Conservation (phyloP, 2,329 filamentous ascomycete species). For the Graphilbum fragrans region DNA sequence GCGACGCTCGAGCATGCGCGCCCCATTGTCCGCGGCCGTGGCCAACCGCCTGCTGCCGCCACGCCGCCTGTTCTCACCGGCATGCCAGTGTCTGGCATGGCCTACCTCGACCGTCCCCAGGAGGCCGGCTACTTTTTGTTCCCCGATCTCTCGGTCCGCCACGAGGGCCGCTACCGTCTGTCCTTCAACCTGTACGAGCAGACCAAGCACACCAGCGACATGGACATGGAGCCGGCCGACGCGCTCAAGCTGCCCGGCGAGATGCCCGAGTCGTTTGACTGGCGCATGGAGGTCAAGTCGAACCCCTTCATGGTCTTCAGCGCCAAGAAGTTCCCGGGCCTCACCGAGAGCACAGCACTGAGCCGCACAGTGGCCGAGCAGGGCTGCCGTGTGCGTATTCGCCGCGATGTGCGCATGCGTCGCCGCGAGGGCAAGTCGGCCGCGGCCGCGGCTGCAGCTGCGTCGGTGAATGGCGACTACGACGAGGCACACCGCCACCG, state of each 20-base stretch:
- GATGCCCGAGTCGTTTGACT: conserved; percentile 52
- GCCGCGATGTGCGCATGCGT: conserved; percentile 52
- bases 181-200: conserved; percentile 92
- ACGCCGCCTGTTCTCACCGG: conserved; percentile 81
- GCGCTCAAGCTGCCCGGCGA: conserved; percentile 15
- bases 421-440: conserved; percentile 36
- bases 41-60: conserved; percentile 52
- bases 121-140: conserved; percentile 92
- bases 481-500: conserved; percentile 18
- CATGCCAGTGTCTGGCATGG: conserved; percentile 89
- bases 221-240: conserved; percentile 42
- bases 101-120: conserved; percentile 78
- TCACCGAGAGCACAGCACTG: conserved; percentile 77
- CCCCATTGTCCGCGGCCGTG: conserved; percentile 68
- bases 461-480: conserved; percentile 14
- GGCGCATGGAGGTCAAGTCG: conserved; percentile 84
- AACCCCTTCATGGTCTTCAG: conserved; percentile 80
- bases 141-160: conserved; percentile 87
- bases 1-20: conserved; percentile 82
- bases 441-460: conserved; percentile 1
- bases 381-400: conserved; percentile 89
- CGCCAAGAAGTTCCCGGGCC: conserved; percentile 95
- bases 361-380: conserved; percentile 92
- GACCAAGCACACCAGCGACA: conserved; percentile 73
- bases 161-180: conserved; percentile 86